A percentile compares a stretch with the other conserved stretches of the same genome.
Conservation (phyloP, 371 early-diverging fungal species). For the Saksenaea oblongispora region DNA sequence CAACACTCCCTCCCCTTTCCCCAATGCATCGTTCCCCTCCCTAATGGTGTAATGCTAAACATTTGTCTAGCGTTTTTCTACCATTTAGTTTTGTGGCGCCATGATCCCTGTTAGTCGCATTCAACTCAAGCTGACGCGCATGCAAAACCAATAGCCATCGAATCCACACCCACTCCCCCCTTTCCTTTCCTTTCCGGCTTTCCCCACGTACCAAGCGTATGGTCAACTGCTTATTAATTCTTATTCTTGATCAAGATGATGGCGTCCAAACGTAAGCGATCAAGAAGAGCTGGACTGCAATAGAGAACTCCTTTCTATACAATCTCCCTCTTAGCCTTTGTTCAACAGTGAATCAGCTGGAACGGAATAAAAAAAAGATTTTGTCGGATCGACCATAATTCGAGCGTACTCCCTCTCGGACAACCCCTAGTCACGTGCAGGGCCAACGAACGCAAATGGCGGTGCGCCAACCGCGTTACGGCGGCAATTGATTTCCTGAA, state of each 20-base stretch:
- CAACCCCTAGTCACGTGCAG: too few relatives aligned
- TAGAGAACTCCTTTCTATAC: background rate
- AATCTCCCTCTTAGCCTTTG: background rate
- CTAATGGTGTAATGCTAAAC: background rate
- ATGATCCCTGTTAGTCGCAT: background rate
- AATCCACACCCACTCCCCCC: background rate
- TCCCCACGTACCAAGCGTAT: background rate
- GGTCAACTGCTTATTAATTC: background rate
- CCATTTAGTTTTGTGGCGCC: slow-evolving; percentile 1
- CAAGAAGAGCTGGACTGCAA: slow-evolving; percentile 1
- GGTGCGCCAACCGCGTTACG: too few relatives aligned
- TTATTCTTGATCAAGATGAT: slow-evolving; percentile 5
- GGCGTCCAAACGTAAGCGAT: slow-evolving; percentile 5
- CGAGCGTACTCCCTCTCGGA: background rate
- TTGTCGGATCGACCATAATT: background rate
- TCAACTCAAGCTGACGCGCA: background rate
- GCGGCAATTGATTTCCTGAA: too few relatives aligned
- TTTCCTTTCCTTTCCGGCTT: background rate
- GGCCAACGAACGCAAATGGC: too few relatives aligned
- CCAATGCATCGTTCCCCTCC: background rate
- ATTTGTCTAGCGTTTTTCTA: background rate
- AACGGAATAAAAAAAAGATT: background rate
- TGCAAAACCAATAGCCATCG: background rate
- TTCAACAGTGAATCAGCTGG: slow-evolving; percentile 1
- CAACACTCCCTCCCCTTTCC: slow-evolving; percentile 4